These are phyloP conservation scores for Porogramme epimiltina DNA, from an alignment of 1,284 basidiomycete species.

Conservation along the genomic window DNA sequence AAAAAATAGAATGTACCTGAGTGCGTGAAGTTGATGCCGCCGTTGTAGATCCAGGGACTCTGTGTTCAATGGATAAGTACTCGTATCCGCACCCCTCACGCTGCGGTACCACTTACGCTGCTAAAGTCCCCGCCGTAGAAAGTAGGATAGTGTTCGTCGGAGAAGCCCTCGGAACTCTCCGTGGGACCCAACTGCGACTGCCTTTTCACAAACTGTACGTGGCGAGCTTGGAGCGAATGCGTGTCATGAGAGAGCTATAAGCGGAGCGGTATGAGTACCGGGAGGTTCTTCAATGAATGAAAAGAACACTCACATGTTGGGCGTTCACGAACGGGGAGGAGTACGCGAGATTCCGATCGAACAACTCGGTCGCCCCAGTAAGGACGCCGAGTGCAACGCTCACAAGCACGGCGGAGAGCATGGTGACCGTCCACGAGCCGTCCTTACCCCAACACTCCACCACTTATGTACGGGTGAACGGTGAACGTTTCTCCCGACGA, in stretches of 20 bases:
- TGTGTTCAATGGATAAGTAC: constrained; percentile 24
- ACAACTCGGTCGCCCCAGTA: constrained; percentile 32
- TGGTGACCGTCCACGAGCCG: background rate
- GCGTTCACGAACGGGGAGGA: constrained; percentile 47
- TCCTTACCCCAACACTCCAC: too few relatives aligned
- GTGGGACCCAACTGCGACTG: constrained; percentile 29
- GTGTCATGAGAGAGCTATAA: constrained; percentile 44
- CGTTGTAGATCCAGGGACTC: constrained; percentile 54
- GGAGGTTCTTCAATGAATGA: background rate
- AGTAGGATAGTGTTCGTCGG: constrained; percentile 54
- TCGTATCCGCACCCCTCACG: too few relatives aligned
- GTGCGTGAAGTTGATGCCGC: constrained; percentile 58
- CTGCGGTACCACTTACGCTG: constrained; percentile 41
- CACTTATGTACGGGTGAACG: too few relatives aligned
- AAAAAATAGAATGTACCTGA: constrained; percentile 38
- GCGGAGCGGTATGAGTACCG: background rate
- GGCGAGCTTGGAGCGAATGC: constrained; percentile 39
- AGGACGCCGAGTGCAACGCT: constrained; percentile 13
- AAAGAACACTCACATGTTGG: constrained; percentile 36
- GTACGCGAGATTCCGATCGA: constrained; percentile 51
- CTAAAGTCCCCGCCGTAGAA: constrained; percentile 57
- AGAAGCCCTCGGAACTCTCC: constrained; percentile 39
- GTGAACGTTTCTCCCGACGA: too few relatives aligned
- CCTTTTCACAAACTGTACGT: constrained; percentile 39
- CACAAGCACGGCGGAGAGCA: constrained; percentile 9